These are phyloP conservation scores for Blastocystis sp. DNA, from an alignment of 352 stramenopile species.

Conservation along the genomic window DNA sequence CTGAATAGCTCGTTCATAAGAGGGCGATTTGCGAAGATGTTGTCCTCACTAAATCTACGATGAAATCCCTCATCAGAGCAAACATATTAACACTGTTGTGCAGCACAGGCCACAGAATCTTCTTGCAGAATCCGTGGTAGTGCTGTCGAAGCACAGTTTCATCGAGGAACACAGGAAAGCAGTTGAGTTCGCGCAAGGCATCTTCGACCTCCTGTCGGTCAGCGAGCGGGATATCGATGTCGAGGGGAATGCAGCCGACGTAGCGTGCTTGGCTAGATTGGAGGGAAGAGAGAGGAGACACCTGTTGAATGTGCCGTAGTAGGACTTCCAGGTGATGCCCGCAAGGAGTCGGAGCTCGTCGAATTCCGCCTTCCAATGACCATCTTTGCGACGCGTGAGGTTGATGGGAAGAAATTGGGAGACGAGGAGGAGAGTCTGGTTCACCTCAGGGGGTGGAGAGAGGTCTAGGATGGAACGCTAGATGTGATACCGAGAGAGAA, in stretches of 20 bases:
- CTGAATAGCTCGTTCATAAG: slow-evolving; percentile 42
- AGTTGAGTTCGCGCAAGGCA: slow-evolving; percentile 73
- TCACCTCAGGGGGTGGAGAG: background rate
- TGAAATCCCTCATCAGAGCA: slow-evolving; percentile 62
- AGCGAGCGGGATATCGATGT: slow-evolving; percentile 72
- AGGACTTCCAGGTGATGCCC: slow-evolving; percentile 42
- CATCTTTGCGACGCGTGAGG: background rate
- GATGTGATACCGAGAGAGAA: background rate
- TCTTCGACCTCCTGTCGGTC: slow-evolving; percentile 71
- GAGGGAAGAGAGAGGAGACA: background rate
- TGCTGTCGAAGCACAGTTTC: slow-evolving; percentile 70
- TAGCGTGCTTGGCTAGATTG: background rate
- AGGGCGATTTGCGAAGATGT: slow-evolving; percentile 60
- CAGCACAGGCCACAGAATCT: slow-evolving; percentile 91
- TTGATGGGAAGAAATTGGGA: slow-evolving; percentile 57
- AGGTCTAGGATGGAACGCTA: background rate
- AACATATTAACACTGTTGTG: slow-evolving; percentile 92
- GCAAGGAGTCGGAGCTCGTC: slow-evolving; percentile 37
- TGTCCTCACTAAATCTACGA: slow-evolving; percentile 14
- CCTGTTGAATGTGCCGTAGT: slow-evolving; percentile 23
- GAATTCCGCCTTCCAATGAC: slow-evolving; percentile 41
- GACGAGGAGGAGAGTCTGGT: slow-evolving; percentile 38
- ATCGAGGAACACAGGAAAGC: slow-evolving; percentile 88
- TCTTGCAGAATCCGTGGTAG: slow-evolving; percentile 91
- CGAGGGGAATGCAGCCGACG: slow-evolving; percentile 61